Evolutionary conservation across 805 yeast species (phyloP).

Genomic region (Saccharomycodes ludwigii): DNA sequence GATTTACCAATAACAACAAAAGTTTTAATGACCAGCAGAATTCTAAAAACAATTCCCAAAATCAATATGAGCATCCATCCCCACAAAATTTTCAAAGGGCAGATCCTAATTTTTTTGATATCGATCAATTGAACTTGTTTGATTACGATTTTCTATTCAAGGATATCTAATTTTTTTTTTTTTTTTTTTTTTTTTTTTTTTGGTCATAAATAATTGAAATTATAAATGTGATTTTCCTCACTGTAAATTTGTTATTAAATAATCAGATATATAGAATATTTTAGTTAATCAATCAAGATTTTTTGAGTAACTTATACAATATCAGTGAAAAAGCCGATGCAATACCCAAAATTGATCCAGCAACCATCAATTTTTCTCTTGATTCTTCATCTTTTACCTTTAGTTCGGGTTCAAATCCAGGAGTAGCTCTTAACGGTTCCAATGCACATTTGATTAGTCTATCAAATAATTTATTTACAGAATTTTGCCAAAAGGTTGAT

Average conservation of each 20-base stretch:
- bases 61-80: no score
- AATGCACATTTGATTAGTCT: constrained; percentile 84
- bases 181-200: no score
- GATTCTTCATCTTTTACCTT: constrained; percentile 34
- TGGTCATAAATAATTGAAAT: no score
- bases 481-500: constrained; percentile 80
- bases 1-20: no score
- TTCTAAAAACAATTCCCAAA: no score
- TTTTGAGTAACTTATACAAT: constrained; percentile 35
- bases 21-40: no score
- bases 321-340: constrained; percentile 52
- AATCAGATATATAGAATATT: no score
- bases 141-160: constrained; percentile 1
- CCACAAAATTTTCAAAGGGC: no score
- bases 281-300: no score
- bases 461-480: constrained; percentile 71
- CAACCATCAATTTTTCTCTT: constrained; percentile 42
- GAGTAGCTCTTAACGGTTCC: constrained; percentile 65
- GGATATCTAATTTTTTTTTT: not conserved
- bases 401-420: constrained; percentile 59
- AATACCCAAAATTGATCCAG: constrained; percentile 60
- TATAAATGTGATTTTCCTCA: no score
- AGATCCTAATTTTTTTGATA: not conserved
- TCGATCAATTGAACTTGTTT: not conserved
- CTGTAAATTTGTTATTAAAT: no score